These are phyloP conservation scores for Penicillium canescens DNA, from an alignment of 495 filamentous ascomycete genomes.

Conservation along the genomic window DNA sequence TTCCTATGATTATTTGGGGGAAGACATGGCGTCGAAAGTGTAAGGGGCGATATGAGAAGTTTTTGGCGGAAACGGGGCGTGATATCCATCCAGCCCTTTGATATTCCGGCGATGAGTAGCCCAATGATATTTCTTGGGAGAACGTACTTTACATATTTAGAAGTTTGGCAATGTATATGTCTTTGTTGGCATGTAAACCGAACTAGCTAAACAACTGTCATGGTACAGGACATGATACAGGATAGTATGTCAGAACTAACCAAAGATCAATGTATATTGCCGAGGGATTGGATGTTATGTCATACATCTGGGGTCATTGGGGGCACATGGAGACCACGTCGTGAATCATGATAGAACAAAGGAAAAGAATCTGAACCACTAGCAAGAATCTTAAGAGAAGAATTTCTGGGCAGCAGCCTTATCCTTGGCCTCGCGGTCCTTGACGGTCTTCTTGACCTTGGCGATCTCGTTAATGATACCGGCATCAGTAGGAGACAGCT, in stretches of 20 bases:
- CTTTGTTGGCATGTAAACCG: neutral
- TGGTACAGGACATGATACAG: constrained; percentile 9
- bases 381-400: constrained; percentile 54
- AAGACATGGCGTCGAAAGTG: constrained; percentile 30
- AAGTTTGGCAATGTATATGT: too few species aligned
- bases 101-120: too few species aligned
- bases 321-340: constrained; percentile 18
- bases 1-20: constrained; percentile 29
- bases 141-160: too few species aligned
- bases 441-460: constrained; percentile 71
- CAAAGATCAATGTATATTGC: constrained; percentile 2
- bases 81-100: neutral
- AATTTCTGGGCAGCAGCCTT: constrained; percentile 88
- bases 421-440: constrained; percentile 77
- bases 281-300: constrained; percentile 16
- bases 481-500: constrained; percentile 73
- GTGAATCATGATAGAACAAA: constrained; percentile 31
- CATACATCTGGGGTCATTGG: constrained; percentile 23
- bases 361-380: constrained; percentile 2
- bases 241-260: neutral
- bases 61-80: constrained; percentile 21
- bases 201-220: neutral
- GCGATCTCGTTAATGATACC: constrained; percentile 73
- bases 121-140: too few species aligned
- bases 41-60: constrained; percentile 26